Conservation (phyloP, 805 yeast species). For the Saturnispora galanensis region DNA sequence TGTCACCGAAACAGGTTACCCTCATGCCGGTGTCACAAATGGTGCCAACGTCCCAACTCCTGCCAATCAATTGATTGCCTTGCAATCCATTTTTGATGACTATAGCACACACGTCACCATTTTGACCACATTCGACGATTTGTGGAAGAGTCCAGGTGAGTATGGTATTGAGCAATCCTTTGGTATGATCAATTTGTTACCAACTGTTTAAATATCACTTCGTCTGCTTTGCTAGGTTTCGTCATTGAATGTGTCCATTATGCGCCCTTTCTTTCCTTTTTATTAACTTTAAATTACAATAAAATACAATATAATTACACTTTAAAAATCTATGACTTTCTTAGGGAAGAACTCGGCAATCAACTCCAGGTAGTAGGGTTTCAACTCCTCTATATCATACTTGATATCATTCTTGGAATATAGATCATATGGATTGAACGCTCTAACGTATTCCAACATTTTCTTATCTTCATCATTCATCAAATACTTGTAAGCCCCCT, state of each 20-base stretch:
- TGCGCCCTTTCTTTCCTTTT: too few relatives aligned
- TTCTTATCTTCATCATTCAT: conserved; percentile 55
- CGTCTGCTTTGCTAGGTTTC: neutral
- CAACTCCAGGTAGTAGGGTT: conserved; percentile 49
- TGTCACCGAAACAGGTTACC: conserved; percentile 87
- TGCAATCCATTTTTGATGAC: conserved; percentile 48
- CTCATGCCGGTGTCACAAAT: conserved; percentile 59
- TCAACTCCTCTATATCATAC: conserved; percentile 40
- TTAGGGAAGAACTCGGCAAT: conserved; percentile 61
- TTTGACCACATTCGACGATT: conserved; percentile 72
- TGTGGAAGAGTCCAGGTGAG: conserved; percentile 79
- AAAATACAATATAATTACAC: neutral
- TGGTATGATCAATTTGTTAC: conserved; percentile 42
- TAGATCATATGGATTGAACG: conserved; percentile 59
- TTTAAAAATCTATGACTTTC: conserved; percentile 44
- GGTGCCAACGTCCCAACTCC: conserved; percentile 66
- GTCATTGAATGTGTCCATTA: too few relatives aligned
- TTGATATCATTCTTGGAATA: conserved; percentile 49
- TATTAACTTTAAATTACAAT: too few relatives aligned
- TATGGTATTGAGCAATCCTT: conserved; percentile 83
- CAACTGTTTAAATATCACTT: neutral
- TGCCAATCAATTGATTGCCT: conserved; percentile 64
- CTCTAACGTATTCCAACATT: conserved; percentile 54
- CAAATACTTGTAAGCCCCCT: conserved; percentile 51
- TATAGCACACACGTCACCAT: conserved; percentile 56